phyloP scores from a whole-genome alignment of 2,329 filamentous ascomycete genomes.

The Botrytis cinerea region DNA sequence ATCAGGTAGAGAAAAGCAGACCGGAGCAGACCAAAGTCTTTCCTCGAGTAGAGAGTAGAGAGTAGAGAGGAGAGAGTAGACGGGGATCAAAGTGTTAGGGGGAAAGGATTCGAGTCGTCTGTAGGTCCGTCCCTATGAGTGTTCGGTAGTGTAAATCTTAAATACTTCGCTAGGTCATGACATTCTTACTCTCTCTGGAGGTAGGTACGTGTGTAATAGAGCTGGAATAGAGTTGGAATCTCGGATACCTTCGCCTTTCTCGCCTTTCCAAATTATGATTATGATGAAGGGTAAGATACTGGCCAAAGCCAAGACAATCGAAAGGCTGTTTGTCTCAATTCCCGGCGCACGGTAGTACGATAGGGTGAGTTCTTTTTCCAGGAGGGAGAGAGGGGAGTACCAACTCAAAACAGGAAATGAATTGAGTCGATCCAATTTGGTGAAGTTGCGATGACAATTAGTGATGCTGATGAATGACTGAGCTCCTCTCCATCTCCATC shows the following conservation, averaged over 20 bases:
- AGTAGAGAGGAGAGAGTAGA: background rate
- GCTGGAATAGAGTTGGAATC: background rate
- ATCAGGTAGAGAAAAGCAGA: background rate
- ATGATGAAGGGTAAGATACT: background rate
- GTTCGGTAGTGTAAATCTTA: background rate
- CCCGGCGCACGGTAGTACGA: conserved; percentile 14
- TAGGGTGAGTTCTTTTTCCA: conserved; percentile 10
- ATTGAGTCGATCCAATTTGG: conserved; percentile 1
- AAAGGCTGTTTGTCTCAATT: conserved; percentile 16
- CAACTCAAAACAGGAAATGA: conserved; percentile 16
- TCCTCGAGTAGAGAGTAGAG: background rate
- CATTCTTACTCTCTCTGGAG: background rate
- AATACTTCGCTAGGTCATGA: background rate
- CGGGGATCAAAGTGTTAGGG: background rate
- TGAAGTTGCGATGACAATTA: conserved; percentile 1
- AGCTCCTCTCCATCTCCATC: background rate
- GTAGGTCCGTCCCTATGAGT: background rate
- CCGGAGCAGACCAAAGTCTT: background rate
- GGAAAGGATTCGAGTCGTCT: background rate
- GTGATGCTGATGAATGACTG: background rate
- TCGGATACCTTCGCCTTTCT: conserved; percentile 13
- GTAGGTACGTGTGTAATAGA: background rate
- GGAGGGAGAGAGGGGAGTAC: background rate
- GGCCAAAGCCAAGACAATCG: conserved; percentile 14
- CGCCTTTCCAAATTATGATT: background rate